phyloP scores from a whole-genome alignment of 1,284 basidiomycete species.

The Boletus calvinii region DNA sequence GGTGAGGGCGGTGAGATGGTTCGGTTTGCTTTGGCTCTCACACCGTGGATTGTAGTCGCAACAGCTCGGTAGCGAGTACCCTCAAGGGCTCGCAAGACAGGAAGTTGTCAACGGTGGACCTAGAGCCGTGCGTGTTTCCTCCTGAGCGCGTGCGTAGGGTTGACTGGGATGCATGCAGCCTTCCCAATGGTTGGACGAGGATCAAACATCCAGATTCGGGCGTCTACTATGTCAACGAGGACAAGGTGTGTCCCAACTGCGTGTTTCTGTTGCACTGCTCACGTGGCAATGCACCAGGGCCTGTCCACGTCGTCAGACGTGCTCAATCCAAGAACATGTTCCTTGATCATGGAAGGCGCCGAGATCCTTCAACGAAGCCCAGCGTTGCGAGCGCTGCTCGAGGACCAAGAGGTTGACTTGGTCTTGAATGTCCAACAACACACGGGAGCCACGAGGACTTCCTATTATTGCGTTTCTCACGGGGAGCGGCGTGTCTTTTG shows the following conservation, averaged over 20 bases:
- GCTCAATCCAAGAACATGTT: conserved; percentile 1
- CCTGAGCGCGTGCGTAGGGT: neutral
- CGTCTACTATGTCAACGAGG: conserved; percentile 27
- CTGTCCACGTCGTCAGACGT: conserved; percentile 26
- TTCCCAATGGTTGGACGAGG: conserved; percentile 25
- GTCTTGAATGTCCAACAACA: conserved; percentile 19
- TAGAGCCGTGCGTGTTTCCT: conserved; percentile 12
- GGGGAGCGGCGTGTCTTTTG: conserved; percentile 30
- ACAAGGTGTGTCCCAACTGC: conserved; percentile 18
- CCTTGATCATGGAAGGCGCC: conserved; percentile 15
- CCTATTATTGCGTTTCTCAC: conserved; percentile 33
- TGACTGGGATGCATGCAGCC: conserved; percentile 10
- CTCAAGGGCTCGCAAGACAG: conserved; percentile 18
- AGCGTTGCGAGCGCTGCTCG: conserved; percentile 7
- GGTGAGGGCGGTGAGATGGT: conserved; percentile 4
- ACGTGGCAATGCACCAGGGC: conserved; percentile 10
- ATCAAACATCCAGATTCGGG: conserved; percentile 32
- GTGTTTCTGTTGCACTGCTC: neutral
- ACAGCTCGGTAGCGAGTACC: conserved; percentile 12
- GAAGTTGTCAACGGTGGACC: neutral
- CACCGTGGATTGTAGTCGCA: neutral
- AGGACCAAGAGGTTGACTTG: conserved; percentile 15
- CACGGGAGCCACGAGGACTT: neutral
- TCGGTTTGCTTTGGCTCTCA: neutral
- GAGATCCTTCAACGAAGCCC: conserved; percentile 7